phyloP scores from a whole-genome alignment of 2,329 filamentous ascomycete genomes.

The Arthrobotrys megalospora region DNA sequence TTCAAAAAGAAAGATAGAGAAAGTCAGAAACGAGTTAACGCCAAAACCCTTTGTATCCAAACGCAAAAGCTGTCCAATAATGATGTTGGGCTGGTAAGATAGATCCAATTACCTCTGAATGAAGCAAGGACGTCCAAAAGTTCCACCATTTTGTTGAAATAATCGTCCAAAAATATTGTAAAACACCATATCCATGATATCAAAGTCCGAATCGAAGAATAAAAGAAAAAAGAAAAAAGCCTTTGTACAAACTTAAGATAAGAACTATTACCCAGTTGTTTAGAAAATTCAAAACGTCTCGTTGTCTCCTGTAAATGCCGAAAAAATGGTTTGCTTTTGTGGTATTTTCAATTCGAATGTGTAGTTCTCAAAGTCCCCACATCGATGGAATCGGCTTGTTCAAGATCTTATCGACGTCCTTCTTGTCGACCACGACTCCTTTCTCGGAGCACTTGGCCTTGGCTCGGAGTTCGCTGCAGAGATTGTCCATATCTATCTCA shows the following conservation, averaged over 20 bases:
- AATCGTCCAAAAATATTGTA: constrained; percentile 15
- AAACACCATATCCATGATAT: constrained; percentile 61
- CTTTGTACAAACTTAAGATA: constrained; percentile 58
- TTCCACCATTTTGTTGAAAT: constrained; percentile 55
- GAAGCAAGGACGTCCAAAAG: constrained; percentile 17
- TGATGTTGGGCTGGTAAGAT: constrained; percentile 33
- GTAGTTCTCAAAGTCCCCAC: constrained; percentile 53
- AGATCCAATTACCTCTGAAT: constrained; percentile 1
- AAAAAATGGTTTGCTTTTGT: constrained; percentile 32
- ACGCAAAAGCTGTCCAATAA: constrained; percentile 16
- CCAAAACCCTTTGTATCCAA: constrained; percentile 59
- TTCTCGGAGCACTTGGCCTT: constrained; percentile 96
- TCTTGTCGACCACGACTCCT: constrained; percentile 89
- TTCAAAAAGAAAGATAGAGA: background rate
- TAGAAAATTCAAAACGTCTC: constrained; percentile 35
- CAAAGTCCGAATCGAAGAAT: constrained; percentile 6
- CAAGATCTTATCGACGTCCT: constrained; percentile 78
- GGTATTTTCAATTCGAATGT: constrained; percentile 12
- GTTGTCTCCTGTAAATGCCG: constrained; percentile 61
- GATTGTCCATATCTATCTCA: constrained; percentile 91
- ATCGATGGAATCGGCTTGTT: constrained; percentile 61
- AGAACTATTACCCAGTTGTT: constrained; percentile 58
- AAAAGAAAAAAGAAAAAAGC: constrained; percentile 20
- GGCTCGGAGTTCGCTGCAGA: constrained; percentile 92
- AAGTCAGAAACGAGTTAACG: constrained; percentile 28